Base-by-base conservation (phyloP, 495 filamentous ascomycete species). In the Lophiotrema nucula region DNA sequence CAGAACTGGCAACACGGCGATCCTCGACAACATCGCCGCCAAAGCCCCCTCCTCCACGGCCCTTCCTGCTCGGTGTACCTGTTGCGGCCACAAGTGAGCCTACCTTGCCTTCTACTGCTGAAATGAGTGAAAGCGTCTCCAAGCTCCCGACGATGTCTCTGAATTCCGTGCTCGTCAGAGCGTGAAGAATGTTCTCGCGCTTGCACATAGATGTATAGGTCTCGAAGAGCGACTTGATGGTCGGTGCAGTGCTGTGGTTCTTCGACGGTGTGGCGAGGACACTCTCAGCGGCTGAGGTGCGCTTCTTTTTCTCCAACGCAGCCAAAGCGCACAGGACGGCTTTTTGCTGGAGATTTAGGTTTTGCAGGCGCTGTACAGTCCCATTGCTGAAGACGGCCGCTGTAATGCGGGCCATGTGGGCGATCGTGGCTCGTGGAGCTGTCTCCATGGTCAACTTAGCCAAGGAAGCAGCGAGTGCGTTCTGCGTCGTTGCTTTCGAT, bases 301-400 rank as follows among this genome's bases (percentile, higher is more conserved):
- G 64, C 35, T 79, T 86, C 12, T 76, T 74, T 65, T 80, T 88
- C 70, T 97, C 92, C 1, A 92, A 79, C 1, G 90, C 88, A 43
- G 90, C 76, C 24, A 97, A 77, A 0, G 92, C 81, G 72, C 95
- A 97, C 22, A 99, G 80, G 6, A 89, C 90, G 2, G 92, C 93
- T 71, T 96, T 99, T 76, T 97, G 95, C 64, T 99, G 93, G 0
- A 97, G 79, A 66, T 97, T 97, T 39, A 99, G 79, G 1, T 82
- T 83, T 71, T 88, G 86, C 4, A 99, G 80, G 50, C 93, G 81
- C 58, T 95, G 88, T 11, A 76, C 79, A 12, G 90, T 84, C 28
- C 89, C 90, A 63, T 95, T 89, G 62, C 88, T 86, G 62, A 97
- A 93, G 16, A 88, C 84, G 0, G 89, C 79, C 0, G 92, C 85